Evolutionary conservation across 2,329 filamentous ascomycete genomes (phyloP), one percentile per base, ranked within the genome.

Genomic region (Venturia effusa): DNA sequence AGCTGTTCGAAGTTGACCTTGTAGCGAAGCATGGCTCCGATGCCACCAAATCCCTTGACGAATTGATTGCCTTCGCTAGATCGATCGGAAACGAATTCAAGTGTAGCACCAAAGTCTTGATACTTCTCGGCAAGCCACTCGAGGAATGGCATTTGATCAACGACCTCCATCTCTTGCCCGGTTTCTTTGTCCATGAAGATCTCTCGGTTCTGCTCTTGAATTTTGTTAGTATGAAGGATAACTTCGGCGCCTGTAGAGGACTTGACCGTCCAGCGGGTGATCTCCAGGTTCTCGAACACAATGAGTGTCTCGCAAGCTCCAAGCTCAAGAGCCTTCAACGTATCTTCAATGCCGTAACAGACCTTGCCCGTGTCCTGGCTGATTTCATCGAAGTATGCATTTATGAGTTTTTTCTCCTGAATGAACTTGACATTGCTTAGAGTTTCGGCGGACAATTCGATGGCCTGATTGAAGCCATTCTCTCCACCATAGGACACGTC

Each of bases 1-100:
- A 99, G 84, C 79, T 99, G 95, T 80, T 99, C 95, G 80, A 99
- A 99, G 83, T 99, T 99, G 83, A 99, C 91, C 83, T 97, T 97
- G 87, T 99, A 99, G 71, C 94, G 92, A 75, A 99, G 86, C 73
- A 99, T 88, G 68, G 93, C 93, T 70, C 94, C 94, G 71, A 99
- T 96, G 74, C 94, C 94, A 87, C 94, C 94, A 74, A 99, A 99
- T 68, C 94, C 94, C 82, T 97, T 97, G 73, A 99, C 94, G 79
- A 99, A 99, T 82, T 99, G 94, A 80, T 99, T 99, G 75, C 94
- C 94, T 80, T 99, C 94, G 66, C 90, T 96, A 66, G 93, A 97
- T 69, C 92, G 88, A 76, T 99, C 95, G 60, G 94, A 97, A 68
- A 99, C 94, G 71, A 99, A 99, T 77, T 99, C 94, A 54, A 99